These are phyloP conservation scores for Zalerion maritima DNA, from an alignment of 495 filamentous ascomycete species.

Conservation along the genomic window DNA sequence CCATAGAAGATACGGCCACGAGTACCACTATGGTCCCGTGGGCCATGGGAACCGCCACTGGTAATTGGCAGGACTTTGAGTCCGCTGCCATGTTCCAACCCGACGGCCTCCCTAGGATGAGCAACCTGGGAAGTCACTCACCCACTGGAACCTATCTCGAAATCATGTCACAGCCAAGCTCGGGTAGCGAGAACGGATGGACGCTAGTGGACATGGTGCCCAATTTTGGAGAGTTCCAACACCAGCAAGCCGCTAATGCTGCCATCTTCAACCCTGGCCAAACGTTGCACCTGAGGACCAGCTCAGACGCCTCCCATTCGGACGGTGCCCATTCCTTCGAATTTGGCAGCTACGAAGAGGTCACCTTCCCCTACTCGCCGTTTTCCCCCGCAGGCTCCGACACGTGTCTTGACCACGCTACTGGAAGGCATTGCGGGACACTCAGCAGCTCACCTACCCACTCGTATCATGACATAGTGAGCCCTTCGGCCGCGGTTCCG, in stretches of 20 bases:
- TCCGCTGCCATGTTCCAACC: conserved; percentile 37
- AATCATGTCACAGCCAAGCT: conserved; percentile 61
- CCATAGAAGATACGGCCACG: conserved; percentile 47
- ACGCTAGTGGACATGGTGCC: conserved; percentile 45
- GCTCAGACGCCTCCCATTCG: conserved; percentile 73
- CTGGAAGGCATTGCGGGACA: conserved; percentile 33
- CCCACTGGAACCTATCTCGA: conserved; percentile 73
- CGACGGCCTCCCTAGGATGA: conserved; percentile 38
- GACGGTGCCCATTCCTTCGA: conserved; percentile 42
- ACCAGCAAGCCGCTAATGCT: conserved; percentile 33
- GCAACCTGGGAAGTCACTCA: conserved; percentile 57
- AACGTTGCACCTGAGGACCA: conserved; percentile 68
- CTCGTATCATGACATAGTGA: conserved; percentile 41
- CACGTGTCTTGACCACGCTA: conserved; percentile 32
- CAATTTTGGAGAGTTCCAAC: conserved; percentile 31
- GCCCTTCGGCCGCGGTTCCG: conserved; percentile 52
- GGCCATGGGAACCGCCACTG: too few species aligned
- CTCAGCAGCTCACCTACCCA: conserved; percentile 34
- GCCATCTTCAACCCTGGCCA: conserved; percentile 79
- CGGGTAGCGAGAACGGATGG: conserved; percentile 78
- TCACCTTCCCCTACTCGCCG: conserved; percentile 58
- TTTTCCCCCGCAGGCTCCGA: conserved; percentile 51
- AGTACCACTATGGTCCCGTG: conserved; percentile 27
- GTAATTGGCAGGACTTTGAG: conserved; percentile 64
- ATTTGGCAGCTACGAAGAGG: conserved; percentile 73